Conservation (phyloP, 2,329 filamentous ascomycete genomes). For the Aspergillus fumigatus region DNA sequence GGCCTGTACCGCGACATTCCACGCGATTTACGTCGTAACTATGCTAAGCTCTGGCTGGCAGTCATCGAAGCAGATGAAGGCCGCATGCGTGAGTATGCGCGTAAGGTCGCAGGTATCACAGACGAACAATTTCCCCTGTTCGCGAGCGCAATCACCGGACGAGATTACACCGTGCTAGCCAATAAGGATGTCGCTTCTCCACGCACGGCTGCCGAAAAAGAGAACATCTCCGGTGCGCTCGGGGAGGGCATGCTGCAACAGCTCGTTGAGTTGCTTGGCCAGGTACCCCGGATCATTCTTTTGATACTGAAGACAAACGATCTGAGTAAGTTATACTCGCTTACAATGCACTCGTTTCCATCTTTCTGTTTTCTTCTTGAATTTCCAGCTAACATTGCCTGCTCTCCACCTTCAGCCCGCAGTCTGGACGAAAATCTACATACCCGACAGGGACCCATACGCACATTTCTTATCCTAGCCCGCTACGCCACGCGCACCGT, state of each 20-base stretch:
- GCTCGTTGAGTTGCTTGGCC: conserved; percentile 79
- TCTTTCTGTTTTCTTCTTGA: background rate
- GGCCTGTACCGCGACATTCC: conserved; percentile 94
- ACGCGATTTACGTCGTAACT: conserved; percentile 69
- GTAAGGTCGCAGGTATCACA: conserved; percentile 81
- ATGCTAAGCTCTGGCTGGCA: conserved; percentile 96
- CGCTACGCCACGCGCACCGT: conserved; percentile 60
- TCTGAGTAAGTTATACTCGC: conserved; percentile 54
- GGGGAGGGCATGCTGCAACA: conserved; percentile 86
- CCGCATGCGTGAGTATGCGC: conserved; percentile 81
- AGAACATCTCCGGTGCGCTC: conserved; percentile 76
- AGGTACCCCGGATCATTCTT: conserved; percentile 86
- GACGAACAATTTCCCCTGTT: conserved; percentile 93
- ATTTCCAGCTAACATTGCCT: conserved; percentile 2
- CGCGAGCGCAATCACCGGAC: conserved; percentile 89
- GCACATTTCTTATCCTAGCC: conserved; percentile 62
- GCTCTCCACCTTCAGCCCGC: conserved; percentile 49
- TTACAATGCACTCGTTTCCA: background rate
- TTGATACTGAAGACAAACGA: conserved; percentile 98
- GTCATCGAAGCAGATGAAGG: conserved; percentile 85
- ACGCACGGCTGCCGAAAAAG: conserved; percentile 72
- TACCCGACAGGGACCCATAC: conserved; percentile 54
- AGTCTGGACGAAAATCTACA: conserved; percentile 79
- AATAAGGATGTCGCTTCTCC: conserved; percentile 52
- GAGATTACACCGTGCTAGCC: conserved; percentile 76